Base-by-base conservation (phyloP, 805 yeast genomes). In the Teunomyces panamensis region DNA sequence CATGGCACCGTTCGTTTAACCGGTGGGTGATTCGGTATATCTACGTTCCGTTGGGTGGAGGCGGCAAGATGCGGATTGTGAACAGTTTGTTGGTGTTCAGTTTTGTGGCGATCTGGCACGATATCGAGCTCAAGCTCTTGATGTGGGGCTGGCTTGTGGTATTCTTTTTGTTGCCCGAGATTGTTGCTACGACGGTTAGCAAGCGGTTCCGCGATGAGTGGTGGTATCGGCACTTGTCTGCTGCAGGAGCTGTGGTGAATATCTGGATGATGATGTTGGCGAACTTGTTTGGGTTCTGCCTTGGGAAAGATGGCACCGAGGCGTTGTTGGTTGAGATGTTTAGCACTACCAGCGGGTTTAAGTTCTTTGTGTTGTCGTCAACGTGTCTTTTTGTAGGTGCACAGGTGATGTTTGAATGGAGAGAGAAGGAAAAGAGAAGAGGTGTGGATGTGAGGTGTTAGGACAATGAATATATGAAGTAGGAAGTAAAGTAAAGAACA, bases 191-290 rank as follows among this genome's bases (percentile, higher is more conserved):
- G 3, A 53, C 68, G 9, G 56, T 66, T 48, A 68, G 73, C 56
- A 63, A 65, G 33, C 65, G 62, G 50, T 83, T 67, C 58, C 68
- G 69, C 11, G 55, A 67, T 8, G 57, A 67, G 48, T 77, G 84
- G 73, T 84, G 92, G 88, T 94, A 77, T 65, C 78, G 97, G 55
- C 87, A 85, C 61, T 58, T 84, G 10, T 88, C 96, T 67, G 96
- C 90, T 0, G 55, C 81, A 5, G 99, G 99, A 3, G 96, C 92
- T 3, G 95, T 91, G 27, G 60, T 77, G 17, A 94, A 94, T 64
- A 85, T 94, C 48, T 92, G 97, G 96, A 79, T 92, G 85, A 92
- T 94, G 99, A 90, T 94, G 90, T 78, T 90, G 54, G 98, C 98
- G 11, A 94, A 94, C 59, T 68, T 95, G 45, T 89, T 87, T 60